Evolutionary conservation across 345 rosid genomes (phyloP), one percentile per base, ranked within the genome.

Genomic region (Alliaria petiolata): DNA sequence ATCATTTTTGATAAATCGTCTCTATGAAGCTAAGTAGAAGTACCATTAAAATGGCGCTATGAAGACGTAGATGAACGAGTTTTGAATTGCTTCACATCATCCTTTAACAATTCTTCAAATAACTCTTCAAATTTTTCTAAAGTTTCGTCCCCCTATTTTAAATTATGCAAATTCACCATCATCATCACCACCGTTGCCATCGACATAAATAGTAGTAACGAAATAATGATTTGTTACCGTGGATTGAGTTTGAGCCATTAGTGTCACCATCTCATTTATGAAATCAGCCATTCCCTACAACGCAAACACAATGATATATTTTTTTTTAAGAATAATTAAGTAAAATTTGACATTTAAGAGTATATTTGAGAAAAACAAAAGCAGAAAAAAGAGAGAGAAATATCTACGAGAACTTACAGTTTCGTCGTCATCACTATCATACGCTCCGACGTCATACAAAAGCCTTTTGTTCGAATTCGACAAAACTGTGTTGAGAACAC

Each of bases 391-490:
- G 2, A 45, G 2, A 45, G 5, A 17, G 31, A 7, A 17, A 19
- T 46, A 46, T 8, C 1, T 49, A 6, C 2, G 16, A 56, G 22
- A 28, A 31, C 38, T 0, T 67, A 75, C 78, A 26, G 46, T 67
- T 75, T 85, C 88, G 80, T 86, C 93, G 67, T 89, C 97, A 79
- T 90, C 93, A 82, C 91, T 86, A 74, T 84, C 93, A 71, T 87
- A 87, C 17, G 75, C 84, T 58, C 97, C 98, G 6, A 89, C 88
- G 78, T 93, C 98, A 85, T 90, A 93, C 82, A 93, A 62, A 65
- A 93, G 75, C 87, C 93, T 85, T 82, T 87, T 85, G 83, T 83
- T 87, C 68, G 78, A 76, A 76, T 93, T 89, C 64, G 98, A 89
- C n/a, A 93, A 83, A 80, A 93, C 97, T 90, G 84, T 90, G 84